phyloP scores from a whole-genome alignment of 2,329 filamentous ascomycete species.

The Aspergillus oerlinghausenensis region DNA sequence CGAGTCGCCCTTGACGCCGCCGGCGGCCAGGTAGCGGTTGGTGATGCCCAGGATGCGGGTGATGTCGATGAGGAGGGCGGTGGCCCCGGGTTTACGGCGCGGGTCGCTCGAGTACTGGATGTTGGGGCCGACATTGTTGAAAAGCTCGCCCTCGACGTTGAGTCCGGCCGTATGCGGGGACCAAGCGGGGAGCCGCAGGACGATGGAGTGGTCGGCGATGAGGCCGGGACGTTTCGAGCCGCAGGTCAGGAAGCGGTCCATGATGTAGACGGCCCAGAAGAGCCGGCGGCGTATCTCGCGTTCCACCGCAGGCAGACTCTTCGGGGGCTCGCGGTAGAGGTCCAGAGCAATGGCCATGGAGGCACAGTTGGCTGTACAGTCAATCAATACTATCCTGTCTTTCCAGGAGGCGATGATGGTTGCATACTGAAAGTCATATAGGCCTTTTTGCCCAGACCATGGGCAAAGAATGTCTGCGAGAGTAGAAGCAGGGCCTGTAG shows the following conservation, averaged over 20 bases:
- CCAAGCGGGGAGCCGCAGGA: conserved; percentile 72
- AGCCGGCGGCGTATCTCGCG: conserved; percentile 72
- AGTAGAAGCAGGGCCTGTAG: conserved; percentile 73
- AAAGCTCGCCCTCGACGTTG: conserved; percentile 71
- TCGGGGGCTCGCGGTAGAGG: conserved; percentile 68
- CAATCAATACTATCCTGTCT: neutral
- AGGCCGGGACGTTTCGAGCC: conserved; percentile 79
- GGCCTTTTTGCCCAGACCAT: conserved; percentile 75
- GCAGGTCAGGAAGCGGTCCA: conserved; percentile 77
- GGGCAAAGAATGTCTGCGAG: conserved; percentile 69
- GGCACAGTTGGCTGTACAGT: conserved; percentile 60
- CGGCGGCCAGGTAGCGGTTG: conserved; percentile 77
- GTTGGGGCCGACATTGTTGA: conserved; percentile 73
- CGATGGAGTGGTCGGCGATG: conserved; percentile 70
- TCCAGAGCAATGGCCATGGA: conserved; percentile 81
- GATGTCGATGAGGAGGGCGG: conserved; percentile 79
- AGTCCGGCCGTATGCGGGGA: conserved; percentile 57
- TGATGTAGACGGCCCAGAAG: conserved; percentile 84
- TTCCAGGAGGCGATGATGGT: neutral
- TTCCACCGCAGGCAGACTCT: conserved; percentile 61
- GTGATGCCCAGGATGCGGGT: conserved; percentile 76
- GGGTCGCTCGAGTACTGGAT: conserved; percentile 66
- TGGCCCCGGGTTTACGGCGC: conserved; percentile 70
- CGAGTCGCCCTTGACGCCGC: conserved; percentile 81
- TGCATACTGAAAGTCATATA: conserved; percentile 75